Evolutionary conservation across 228 moss, liverwort and hornwort species (phyloP).

Genomic region (Sphagnum magellanicum): DNA sequence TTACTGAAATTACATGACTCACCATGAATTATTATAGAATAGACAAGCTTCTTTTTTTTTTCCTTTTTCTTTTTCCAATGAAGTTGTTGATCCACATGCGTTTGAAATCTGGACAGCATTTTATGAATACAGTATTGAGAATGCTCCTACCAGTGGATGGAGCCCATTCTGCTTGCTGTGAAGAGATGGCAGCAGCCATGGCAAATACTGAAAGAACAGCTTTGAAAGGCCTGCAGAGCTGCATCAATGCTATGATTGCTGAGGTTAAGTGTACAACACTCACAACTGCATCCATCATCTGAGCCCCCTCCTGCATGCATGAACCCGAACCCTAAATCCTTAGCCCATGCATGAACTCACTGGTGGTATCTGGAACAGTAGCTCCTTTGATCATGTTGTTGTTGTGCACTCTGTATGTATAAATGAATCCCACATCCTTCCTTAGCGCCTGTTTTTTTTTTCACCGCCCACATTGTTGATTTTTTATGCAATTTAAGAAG

Average conservation of each 20-base stretch:
- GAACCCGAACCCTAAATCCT: too few species aligned
- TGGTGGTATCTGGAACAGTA: not conserved
- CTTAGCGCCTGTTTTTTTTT: too few species aligned
- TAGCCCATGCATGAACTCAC: too few species aligned
- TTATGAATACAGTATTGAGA: slow-evolving; percentile 56
- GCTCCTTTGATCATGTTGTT: not conserved
- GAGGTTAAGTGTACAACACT: slow-evolving; percentile 40
- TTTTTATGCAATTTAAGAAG: too few species aligned
- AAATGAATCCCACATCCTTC: too few species aligned
- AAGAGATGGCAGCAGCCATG: slow-evolving; percentile 83
- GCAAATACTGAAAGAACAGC: slow-evolving; percentile 69
- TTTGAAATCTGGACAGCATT: slow-evolving; percentile 46
- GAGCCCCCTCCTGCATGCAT: too few species aligned
- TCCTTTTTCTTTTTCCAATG: not conserved
- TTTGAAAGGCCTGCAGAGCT: slow-evolving; percentile 62
- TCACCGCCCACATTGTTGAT: too few species aligned
- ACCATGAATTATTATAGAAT: too few species aligned
- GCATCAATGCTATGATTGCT: slow-evolving; percentile 68
- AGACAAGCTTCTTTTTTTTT: not conserved
- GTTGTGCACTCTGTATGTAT: not conserved
- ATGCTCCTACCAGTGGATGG: slow-evolving; percentile 69
- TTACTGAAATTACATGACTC: too few species aligned
- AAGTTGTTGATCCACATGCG: not conserved
- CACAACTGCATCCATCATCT: too few species aligned
- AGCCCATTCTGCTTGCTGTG: slow-evolving; percentile 72